Base-by-base conservation (phyloP, 768 basidiomycete genomes). In the Pisolithus tinctorius region DNA sequence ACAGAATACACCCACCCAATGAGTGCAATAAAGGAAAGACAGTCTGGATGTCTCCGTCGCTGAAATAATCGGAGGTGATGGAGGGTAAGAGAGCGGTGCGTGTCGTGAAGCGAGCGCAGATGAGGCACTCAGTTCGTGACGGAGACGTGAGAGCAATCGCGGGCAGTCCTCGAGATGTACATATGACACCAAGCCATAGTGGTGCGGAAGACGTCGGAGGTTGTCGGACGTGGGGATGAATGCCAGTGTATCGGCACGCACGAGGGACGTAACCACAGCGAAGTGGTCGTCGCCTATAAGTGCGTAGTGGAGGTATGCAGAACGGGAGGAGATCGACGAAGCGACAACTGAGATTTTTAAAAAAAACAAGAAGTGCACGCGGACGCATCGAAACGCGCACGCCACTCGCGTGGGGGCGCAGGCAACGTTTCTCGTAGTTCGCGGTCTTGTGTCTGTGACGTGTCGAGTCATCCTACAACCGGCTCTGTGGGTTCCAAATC, bases 261-360 rank as follows among this genome's bases (percentile, higher is more conserved):
- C 81, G 82, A 84, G 78, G 77, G 77, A 82, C 83, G 81, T 74
- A 81, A 84, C 85, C 84, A 78, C 86, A 87, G 61, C 67, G 51
- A 88, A 87, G 85, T 79, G 85, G 83, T 86, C 84, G 83, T 84
- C 83, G 77, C 78, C 75, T 77, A 80, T 80, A 67, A 81, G 79
- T 76, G 67, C 61, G 63, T 61, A 69, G 78, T 73, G 82, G 78
- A 72, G 64, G 69, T 79, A 71, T 61, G 63, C 57, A 73, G 78
- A 73, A 54, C 63, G 76, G 80, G 76, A 77, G 64, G 63, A 65
- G 63, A 58, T 62, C 60, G 58, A 65, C 63, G 70, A 29, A 37
- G 70, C 69, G 74, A 57, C 63, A 65, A 65, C 68, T 69, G 62
- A 27, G 50, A 6, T 8, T 20, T 20, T 20, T 20, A 20, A 20